These are phyloP conservation scores for Fusarium stilboides DNA, from an alignment of 2,329 filamentous ascomycete genomes.

Conservation along the genomic window DNA sequence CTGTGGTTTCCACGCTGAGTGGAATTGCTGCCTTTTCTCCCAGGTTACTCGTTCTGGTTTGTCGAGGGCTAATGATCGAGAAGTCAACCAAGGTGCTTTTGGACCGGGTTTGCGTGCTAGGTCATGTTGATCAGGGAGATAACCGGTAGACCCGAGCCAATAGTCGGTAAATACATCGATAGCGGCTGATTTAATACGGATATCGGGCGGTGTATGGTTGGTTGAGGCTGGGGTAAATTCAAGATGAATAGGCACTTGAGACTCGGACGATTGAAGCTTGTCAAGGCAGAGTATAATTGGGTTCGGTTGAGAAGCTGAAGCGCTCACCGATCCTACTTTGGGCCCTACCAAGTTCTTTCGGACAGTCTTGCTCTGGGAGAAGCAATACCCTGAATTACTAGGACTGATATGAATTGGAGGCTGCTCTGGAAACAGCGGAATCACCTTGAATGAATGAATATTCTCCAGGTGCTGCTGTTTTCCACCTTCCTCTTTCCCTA, in stretches of 20 bases:
- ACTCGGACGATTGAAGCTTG: background rate
- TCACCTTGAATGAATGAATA: background rate
- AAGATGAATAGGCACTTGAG: background rate
- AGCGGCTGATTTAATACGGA: background rate
- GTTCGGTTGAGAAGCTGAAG: background rate
- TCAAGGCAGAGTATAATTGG: background rate
- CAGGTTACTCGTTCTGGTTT: background rate
- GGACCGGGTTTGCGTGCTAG: background rate
- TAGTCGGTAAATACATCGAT: constrained; percentile 11
- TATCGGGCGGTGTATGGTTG: accelerated
- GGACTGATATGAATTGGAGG: background rate
- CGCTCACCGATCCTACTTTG: background rate
- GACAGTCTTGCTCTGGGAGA: constrained; percentile 1
- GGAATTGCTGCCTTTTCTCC: background rate
- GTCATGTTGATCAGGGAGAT: constrained; percentile 10
- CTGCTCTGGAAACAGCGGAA: constrained; percentile 3
- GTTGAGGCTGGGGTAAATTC: background rate
- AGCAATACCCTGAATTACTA: background rate
- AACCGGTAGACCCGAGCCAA: background rate
- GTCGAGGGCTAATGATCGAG: background rate
- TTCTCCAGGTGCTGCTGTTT: background rate
- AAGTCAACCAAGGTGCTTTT: constrained; percentile 8
- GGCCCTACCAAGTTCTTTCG: background rate
- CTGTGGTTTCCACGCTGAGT: accelerated
- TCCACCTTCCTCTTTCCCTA: background rate